Evolutionary conservation across 179 eudicot species (phyloP).

Genomic region (Spinacia oleracea): DNA sequence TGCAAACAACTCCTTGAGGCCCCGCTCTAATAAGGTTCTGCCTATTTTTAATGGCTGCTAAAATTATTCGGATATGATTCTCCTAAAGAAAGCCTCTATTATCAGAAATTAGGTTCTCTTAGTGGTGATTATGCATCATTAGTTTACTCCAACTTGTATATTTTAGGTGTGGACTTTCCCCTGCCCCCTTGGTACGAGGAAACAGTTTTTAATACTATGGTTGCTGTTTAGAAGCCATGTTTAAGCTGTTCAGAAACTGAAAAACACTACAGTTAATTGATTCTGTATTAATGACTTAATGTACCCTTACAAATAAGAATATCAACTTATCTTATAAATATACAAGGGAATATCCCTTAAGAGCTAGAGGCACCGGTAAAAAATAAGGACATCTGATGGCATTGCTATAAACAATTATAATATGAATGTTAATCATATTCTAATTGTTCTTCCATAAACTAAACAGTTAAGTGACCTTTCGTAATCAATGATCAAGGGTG

Average conservation of each 20-base stretch:
- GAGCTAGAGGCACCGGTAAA: constrained; percentile 4
- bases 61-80: constrained; percentile 36
- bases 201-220: not conserved
- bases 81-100: constrained; percentile 20
- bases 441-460: not conserved
- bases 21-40: constrained; percentile 23
- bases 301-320: not conserved
- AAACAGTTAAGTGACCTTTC: constrained; percentile 18
- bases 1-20: constrained; percentile 29
- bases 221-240: constrained; percentile 9
- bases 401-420: not conserved
- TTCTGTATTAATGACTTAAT: too few relatives aligned
- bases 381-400: constrained; percentile 14
- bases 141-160: constrained; percentile 27
- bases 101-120: constrained; percentile 26
- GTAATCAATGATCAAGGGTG: constrained; percentile 6
- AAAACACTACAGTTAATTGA: constrained; percentile 12
- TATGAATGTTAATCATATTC: not conserved
- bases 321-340: not conserved
- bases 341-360: constrained; percentile 27
- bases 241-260: constrained; percentile 8
- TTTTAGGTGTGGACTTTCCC: constrained; percentile 15
- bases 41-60: constrained; percentile 37
- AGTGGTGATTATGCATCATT: constrained; percentile 26
- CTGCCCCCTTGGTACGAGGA: not conserved